Conservation (phyloP, 345 rosid genomes). For the Bruguiera parviflora region DNA sequence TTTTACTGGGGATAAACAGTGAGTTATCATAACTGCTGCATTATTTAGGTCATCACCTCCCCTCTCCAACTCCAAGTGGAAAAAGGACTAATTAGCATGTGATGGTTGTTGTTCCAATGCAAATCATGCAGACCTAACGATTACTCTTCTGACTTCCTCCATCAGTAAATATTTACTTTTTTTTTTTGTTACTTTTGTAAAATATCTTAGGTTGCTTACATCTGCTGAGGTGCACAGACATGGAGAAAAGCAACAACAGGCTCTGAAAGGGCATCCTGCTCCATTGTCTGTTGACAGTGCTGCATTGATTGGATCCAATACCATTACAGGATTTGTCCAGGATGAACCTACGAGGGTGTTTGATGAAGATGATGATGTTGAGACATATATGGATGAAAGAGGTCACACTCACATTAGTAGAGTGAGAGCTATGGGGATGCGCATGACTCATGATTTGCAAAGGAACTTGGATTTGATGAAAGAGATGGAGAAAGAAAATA, state of each 20-base stretch:
- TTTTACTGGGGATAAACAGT: conserved; percentile 89
- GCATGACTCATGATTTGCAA: conserved; percentile 93
- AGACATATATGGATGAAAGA: conserved; percentile 78
- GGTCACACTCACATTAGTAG: conserved; percentile 70
- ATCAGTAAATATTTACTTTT: conserved; percentile 6
- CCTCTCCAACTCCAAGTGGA: too few relatives aligned
- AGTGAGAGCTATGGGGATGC: conserved; percentile 86
- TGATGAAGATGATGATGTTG: conserved; percentile 49
- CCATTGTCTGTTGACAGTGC: conserved; percentile 28
- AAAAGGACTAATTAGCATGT: not conserved
- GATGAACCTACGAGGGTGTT: conserved; percentile 36
- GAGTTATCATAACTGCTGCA: conserved; percentile 23
- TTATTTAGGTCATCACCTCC: too few relatives aligned
- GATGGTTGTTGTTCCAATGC: not conserved
- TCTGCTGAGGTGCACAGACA: conserved; percentile 47
- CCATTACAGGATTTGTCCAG: conserved; percentile 29
- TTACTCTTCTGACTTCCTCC: not conserved
- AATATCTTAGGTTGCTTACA: conserved; percentile 51
- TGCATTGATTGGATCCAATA: conserved; percentile 40
- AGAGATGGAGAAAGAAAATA: conserved; percentile 59
- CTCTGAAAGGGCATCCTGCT: conserved; percentile 23
- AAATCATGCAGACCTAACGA: not conserved
- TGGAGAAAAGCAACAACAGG: conserved; percentile 38
- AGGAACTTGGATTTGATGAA: conserved; percentile 92
- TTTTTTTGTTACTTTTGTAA: conserved; percentile 4